Percentiles rank a stretch among this genome's conserved stretches.
These are phyloP conservation scores for Aspergillus ostianus DNA, from an alignment of 495 filamentous ascomycete genomes.

Conservation along the genomic window DNA sequence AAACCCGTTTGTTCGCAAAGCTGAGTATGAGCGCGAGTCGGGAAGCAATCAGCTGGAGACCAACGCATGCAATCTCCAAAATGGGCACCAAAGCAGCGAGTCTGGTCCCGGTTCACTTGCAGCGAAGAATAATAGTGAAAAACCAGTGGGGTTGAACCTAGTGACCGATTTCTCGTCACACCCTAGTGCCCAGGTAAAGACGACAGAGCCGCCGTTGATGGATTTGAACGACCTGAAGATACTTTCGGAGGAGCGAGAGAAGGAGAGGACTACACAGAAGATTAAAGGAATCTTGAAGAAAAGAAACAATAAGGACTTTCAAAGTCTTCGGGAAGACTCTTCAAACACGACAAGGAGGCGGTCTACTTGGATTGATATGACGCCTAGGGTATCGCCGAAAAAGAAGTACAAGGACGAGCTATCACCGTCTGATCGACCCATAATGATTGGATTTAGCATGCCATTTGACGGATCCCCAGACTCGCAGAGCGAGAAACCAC, in stretches of 20 bases:
- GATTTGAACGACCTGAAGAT: constrained; percentile 43
- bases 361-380: constrained; percentile 20
- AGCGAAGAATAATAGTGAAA: constrained; percentile 32
- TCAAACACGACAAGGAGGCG: constrained; percentile 12
- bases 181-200: constrained; percentile 14
- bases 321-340: constrained; percentile 21
- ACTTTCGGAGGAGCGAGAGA: constrained; percentile 36
- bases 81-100: constrained; percentile 4
- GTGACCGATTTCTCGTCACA: constrained; percentile 52
- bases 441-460: constrained; percentile 76
- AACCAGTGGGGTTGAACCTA: constrained; percentile 60
- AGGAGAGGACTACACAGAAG: constrained; percentile 32
- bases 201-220: constrained; percentile 26
- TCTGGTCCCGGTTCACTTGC: constrained; percentile 3
- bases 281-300: constrained; percentile 28
- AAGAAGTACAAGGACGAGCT: constrained; percentile 51
- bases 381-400: constrained; percentile 16
- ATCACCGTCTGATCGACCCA: constrained; percentile 71
- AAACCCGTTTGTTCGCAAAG: constrained; percentile 22
- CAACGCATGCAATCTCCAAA: background rate
- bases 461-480: constrained; percentile 57
- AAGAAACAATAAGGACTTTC: constrained; percentile 18
- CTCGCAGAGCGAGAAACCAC: constrained; percentile 26
- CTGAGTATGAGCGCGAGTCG: background rate
- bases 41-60: background rate